A percentile compares a stretch with the other conserved stretches of the same genome.
phyloP scores from a whole-genome alignment of 192 early-diverging fungal species.

The Coemansia sp. region DNA sequence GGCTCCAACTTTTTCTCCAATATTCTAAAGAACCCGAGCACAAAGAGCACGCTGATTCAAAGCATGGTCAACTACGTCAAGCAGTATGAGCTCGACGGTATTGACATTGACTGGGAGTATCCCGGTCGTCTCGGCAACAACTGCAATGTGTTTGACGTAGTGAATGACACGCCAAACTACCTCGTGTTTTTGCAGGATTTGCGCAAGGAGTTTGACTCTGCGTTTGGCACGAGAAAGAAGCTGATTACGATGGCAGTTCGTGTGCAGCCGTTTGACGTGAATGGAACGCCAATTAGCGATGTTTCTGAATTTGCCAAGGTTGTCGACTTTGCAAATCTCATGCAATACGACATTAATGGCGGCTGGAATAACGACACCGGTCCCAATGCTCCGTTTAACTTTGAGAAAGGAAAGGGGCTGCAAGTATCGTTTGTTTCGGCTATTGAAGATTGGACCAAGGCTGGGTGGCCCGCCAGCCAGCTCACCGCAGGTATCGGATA shows the following conservation, averaged over 20 bases:
- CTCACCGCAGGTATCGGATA: conserved; percentile 62
- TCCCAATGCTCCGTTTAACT: conserved; percentile 62
- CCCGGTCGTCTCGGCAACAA: conserved; percentile 54
- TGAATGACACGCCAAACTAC: conserved; percentile 67
- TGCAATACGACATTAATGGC: conserved; percentile 67
- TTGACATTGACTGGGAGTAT: conserved; percentile 78
- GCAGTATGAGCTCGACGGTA: conserved; percentile 57
- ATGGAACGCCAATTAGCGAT: conserved; percentile 49
- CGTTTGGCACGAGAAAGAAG: conserved; percentile 43
- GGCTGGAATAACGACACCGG: conserved; percentile 59
- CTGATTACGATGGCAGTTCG: conserved; percentile 67
- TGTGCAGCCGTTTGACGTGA: conserved; percentile 60
- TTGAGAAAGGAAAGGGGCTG: conserved; percentile 31
- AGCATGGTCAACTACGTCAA: conserved; percentile 61
- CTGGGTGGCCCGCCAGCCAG: conserved; percentile 63
- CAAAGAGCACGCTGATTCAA: conserved; percentile 59
- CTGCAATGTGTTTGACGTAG: conserved; percentile 51
- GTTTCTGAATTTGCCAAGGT: conserved; percentile 62
- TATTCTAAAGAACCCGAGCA: conserved; percentile 49
- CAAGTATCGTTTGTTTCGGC: conserved; percentile 51
- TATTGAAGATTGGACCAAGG: conserved; percentile 55
- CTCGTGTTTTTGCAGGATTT: conserved; percentile 61
- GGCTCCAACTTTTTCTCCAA: conserved; percentile 66
- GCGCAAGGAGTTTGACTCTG: conserved; percentile 24
- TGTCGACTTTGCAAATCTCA: conserved; percentile 68